These are phyloP conservation scores for Zalaria obscura DNA, from an alignment of 2,329 filamentous ascomycete species.

Conservation along the genomic window DNA sequence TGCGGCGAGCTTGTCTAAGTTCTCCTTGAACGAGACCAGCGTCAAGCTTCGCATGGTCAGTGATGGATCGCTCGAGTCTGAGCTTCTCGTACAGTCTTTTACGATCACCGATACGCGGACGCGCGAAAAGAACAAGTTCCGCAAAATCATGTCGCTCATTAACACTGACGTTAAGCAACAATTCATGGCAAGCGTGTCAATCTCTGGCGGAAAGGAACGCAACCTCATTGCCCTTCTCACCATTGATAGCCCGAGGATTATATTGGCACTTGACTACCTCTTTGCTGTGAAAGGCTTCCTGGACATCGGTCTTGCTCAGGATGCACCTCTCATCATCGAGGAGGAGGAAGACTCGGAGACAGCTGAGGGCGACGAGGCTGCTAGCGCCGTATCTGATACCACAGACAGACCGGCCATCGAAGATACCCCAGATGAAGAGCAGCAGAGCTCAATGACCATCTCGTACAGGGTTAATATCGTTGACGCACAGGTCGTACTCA, in stretches of 20 bases:
- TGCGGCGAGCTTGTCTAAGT: slow-evolving; percentile 74
- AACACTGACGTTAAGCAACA: slow-evolving; percentile 88
- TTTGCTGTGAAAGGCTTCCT: slow-evolving; percentile 79
- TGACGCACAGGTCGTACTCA: slow-evolving; percentile 89
- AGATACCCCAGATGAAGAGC: slow-evolving; percentile 16
- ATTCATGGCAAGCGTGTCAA: slow-evolving; percentile 93
- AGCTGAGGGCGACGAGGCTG: slow-evolving; percentile 34
- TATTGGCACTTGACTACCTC: slow-evolving; percentile 90
- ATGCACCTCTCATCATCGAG: slow-evolving; percentile 45
- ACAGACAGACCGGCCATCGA: slow-evolving; percentile 10
- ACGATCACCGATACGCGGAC: slow-evolving; percentile 88
- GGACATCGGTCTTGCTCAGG: slow-evolving; percentile 48
- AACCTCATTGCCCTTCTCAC: slow-evolving; percentile 83
- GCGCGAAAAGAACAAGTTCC: slow-evolving; percentile 84
- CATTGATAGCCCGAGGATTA: slow-evolving; percentile 85
- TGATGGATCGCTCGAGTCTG: slow-evolving; percentile 80
- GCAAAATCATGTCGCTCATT: slow-evolving; percentile 93
- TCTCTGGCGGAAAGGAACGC: slow-evolving; percentile 70
- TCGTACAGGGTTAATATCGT: slow-evolving; percentile 89
- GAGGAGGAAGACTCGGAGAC: slow-evolving; percentile 34
- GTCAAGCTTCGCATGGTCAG: slow-evolving; percentile 88
- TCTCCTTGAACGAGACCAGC: slow-evolving; percentile 84
- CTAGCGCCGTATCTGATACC: slow-evolving; percentile 15
- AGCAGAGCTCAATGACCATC: slow-evolving; percentile 49
- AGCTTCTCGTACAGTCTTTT: slow-evolving; percentile 85